phyloP scores from a whole-genome alignment of 2,329 filamentous ascomycete genomes.

The Fusarium verrucosum region DNA sequence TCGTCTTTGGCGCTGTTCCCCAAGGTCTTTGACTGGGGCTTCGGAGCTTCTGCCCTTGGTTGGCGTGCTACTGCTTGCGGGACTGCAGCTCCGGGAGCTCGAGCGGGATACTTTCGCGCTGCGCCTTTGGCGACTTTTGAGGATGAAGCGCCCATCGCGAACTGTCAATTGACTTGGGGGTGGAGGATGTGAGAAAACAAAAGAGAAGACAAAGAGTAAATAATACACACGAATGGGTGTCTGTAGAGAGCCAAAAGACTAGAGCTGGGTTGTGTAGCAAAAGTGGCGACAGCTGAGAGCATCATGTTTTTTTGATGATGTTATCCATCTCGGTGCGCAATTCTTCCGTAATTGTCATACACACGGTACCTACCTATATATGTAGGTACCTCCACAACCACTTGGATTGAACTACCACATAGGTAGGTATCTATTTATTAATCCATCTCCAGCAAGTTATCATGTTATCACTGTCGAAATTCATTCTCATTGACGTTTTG shows the following conservation, averaged over 20 bases:
- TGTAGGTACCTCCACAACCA: background rate
- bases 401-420: too few species aligned
- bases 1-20: conserved; percentile 33
- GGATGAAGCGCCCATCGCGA: conserved; percentile 55
- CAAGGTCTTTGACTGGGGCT: conserved; percentile 14
- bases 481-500: background rate
- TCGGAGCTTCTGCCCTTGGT: conserved; percentile 24
- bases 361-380: background rate
- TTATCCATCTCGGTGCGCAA: conserved; percentile 35
- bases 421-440: too few species aligned
- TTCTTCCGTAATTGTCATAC: conserved; percentile 36
- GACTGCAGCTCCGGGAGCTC: conserved; percentile 45
- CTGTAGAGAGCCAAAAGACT: background rate
- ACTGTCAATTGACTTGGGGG: background rate
- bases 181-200: background rate
- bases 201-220: background rate
- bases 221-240: background rate
- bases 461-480: background rate
- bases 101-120: conserved; percentile 57
- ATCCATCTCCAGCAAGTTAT: background rate
- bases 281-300: conserved; percentile 4
- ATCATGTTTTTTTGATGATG: conserved; percentile 33
- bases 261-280: background rate
- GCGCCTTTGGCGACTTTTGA: conserved; percentile 56
- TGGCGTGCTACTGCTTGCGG: conserved; percentile 32